Percentiles rank a stretch among this genome's conserved stretches.
Evolutionary conservation across 192 early-diverging fungal species (phyloP).

Genomic region (Rhizoclosmatium globosum): DNA sequence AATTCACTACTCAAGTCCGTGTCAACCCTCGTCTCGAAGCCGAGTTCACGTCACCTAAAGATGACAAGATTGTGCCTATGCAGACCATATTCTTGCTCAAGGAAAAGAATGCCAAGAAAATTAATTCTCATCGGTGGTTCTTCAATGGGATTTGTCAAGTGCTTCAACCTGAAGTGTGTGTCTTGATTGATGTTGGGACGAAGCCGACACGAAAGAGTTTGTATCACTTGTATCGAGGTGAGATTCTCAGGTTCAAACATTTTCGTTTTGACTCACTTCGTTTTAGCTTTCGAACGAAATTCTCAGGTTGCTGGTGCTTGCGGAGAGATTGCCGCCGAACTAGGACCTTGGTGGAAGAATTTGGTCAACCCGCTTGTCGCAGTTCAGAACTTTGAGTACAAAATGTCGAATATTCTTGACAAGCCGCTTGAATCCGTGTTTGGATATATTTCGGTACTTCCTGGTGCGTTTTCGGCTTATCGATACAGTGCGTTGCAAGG

Average conservation of each 20-base stretch:
- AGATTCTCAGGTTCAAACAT: constrained; percentile 14
- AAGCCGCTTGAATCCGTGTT: constrained; percentile 93
- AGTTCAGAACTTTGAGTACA: constrained; percentile 98
- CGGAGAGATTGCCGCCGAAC: constrained; percentile 75
- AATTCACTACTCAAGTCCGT: constrained; percentile 57
- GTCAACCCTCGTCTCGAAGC: constrained; percentile 43
- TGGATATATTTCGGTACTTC: constrained; percentile 88
- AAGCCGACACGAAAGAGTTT: constrained; percentile 66
- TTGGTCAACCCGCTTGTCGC: constrained; percentile 89
- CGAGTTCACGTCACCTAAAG: constrained; percentile 32
- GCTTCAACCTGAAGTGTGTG: constrained; percentile 71
- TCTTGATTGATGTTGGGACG: constrained; percentile 81
- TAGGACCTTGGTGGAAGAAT: constrained; percentile 67
- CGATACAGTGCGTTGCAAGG: constrained; percentile 87
- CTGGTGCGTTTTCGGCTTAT: constrained; percentile 97
- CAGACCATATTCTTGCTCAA: constrained; percentile 65
- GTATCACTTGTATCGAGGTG: constrained; percentile 57
- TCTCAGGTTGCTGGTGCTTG: constrained; percentile 78
- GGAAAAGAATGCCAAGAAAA: constrained; percentile 70
- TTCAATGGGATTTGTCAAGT: constrained; percentile 78
- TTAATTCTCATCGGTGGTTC: constrained; percentile 75
- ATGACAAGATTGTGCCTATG: constrained; percentile 1
- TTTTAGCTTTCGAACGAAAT: constrained; percentile 67
- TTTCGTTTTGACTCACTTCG: constrained; percentile 22
- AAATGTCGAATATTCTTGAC: constrained; percentile 97